Evolutionary conservation across 208 protist genomes (phyloP), one percentile per base, ranked within the genome.

Genomic region (Leishmania tropica): DNA sequence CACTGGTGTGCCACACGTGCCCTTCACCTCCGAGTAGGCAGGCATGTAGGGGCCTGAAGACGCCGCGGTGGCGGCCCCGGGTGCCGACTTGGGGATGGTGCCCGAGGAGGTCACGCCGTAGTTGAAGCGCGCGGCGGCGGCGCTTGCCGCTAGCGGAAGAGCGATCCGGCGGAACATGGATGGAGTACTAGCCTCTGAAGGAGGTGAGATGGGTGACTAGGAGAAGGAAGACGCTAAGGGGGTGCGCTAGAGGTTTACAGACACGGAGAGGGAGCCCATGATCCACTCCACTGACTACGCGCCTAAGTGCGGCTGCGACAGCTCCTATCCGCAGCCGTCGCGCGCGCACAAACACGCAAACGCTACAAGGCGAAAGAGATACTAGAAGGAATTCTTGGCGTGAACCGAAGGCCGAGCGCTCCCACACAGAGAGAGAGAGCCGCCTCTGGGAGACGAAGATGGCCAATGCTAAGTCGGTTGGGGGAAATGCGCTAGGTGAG

Each of bases 1-100:
- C 65, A 98, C 92, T 6, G 93, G 93, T 13, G 87, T 83, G 19
- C 74, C 84, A n/a, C 83, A 76, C 19, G 76, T 79, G 40, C 93
- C 93, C 81, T 95, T 95, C 76, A 93, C 78, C 83, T 96, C 93
- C 78, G 94, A 96, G 83, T 96, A 97, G 19, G 89, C 90, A 53
- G 89, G 92, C 84, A 90, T 83, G 67, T 92, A 90, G 24, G 90
- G 86, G n/a, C 83, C 88, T 45, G 90, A 83, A 31, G 90, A 87
- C 15, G 84, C 87, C 13, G 87, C 81, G 58, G 88, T 89, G 73
- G 92, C 89, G 11, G 88, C 85, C 24, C 90, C 75, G 47, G 94
- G 58, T 31, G 90, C 88, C 58, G 89, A 91, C 54, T 85, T 81
- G 6, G 88, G 80, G 67, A 87, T 84, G 40, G 73, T 48, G 42